Base-by-base conservation (phyloP, 2,329 filamentous ascomycete species). In the Colletotrichum tropicale region DNA sequence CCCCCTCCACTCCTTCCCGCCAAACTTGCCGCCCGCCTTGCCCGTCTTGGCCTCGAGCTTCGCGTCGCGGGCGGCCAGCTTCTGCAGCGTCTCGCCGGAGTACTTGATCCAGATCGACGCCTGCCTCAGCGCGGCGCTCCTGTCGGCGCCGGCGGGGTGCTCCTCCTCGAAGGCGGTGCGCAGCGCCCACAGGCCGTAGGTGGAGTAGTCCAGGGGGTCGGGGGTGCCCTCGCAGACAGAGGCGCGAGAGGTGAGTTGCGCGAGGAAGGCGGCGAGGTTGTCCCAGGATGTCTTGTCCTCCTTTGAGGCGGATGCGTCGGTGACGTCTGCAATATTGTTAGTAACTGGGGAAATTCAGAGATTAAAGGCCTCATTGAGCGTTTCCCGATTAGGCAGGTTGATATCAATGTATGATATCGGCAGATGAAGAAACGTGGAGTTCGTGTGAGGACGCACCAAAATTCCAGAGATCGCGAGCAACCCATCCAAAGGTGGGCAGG, bases 121-220 rank as follows among this genome's bases (percentile, higher is more conserved):
- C 24, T 79, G 75, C 7, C 60, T 77, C 30, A 80, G 73, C 9
- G 80, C 78, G 9, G 69, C 67, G n/a, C 13, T 32, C 30, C 2
- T 32, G 65, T 67, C 67, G 1, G 62, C 28, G 18, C 28, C 66
- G 7, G 55, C 48, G 18, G 77, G 52, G 5, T 73, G 66, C 8
- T 68, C 58, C 48, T 78, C 77, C 65, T 83, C 82, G 21, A 82
- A 80, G 4, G 80, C 81, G 3, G 68, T 69, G n/a, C 82, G 77
- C 66, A 83, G 56, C 4, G 76, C 72, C 82, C 82, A 83, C 13
- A 83, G 75, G 9, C 75, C 81, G 34, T 77, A 82, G 26, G 80
- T 56, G 10, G 81, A 80, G 75, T 79, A 81, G 66, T 83, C 79
- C 21, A 81, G 76, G 4, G 78, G 76, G 56, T 74, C 69, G 10